Conservation (phyloP, 345 rosid species). For the Hibiscus mutabilis region DNA sequence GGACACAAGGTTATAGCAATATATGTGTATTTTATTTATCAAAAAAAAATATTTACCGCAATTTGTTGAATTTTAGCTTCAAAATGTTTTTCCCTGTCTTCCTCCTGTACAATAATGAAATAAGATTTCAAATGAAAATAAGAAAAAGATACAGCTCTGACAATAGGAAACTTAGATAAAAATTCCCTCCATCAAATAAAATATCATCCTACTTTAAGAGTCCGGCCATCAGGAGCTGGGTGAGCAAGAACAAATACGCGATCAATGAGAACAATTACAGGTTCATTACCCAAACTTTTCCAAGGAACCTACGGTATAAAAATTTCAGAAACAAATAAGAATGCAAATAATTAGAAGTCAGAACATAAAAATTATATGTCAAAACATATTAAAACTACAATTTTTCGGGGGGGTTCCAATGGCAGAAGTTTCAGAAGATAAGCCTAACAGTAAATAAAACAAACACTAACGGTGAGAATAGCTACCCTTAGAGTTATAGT, state of each 20-base stretch:
- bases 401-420: background rate
- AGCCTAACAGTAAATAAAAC: background rate
- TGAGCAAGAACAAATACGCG: slow-evolving; percentile 86
- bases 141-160: background rate
- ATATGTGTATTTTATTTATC: background rate
- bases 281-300: slow-evolving; percentile 96
- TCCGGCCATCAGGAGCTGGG: slow-evolving; percentile 58
- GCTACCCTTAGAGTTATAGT: slow-evolving; percentile 81
- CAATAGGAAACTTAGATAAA: background rate
- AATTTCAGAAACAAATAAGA: slow-evolving; percentile 9
- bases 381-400: slow-evolving; percentile 1
- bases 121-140: background rate
- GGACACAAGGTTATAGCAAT: background rate
- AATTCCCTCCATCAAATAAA: slow-evolving; percentile 11
- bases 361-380: background rate
- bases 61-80: slow-evolving; percentile 92
- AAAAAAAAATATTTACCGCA: slow-evolving; percentile 42
- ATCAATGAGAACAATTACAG: slow-evolving; percentile 87
- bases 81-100: slow-evolving; percentile 74
- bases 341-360: slow-evolving; percentile 1
- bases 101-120: slow-evolving; percentile 42
- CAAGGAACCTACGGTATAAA: slow-evolving; percentile 74
- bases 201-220: slow-evolving; percentile 44
- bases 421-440: background rate
- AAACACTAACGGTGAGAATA: background rate